Evolutionary conservation across 2,329 filamentous ascomycete species (phyloP), one percentile per base, ranked within the genome.

Genomic region (Cephalotrichum gorgonifer): DNA sequence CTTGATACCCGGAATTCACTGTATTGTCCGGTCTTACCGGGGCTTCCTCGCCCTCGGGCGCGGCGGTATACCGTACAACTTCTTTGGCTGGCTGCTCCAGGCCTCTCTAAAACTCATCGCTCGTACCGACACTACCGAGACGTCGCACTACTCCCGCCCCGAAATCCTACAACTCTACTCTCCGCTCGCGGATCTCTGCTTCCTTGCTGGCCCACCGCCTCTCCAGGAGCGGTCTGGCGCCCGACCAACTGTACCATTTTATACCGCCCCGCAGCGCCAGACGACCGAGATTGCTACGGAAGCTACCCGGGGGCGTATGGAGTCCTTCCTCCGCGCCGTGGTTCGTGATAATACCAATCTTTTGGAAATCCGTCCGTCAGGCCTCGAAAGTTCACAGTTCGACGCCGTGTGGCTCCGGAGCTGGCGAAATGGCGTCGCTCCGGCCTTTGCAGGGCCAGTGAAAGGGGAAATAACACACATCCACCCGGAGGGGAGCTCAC

Each of bases 51-150:
- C 65, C 2, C 62, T 74, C 28, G 71, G 71, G 14, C 63, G 61
- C 3, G 70, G 71, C 50, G 71, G 71, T 15, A 50, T 71, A 0
- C 69, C 71, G 1, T 60, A 70, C 55, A 70, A 71, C 49, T 26
- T 64, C 26, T 28, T 59, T 20, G 71, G 71, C 28, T 74, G 67
- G 66, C 57, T 68, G 1, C 20, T 64, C 3, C 67, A 70, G 53
- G 53, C 59, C 8, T 14, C 55, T 5, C 47, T 65, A n/a, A 62
- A 62, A 49, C 53, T 59, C 2, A 20, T 70, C 17, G 61, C 64
- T 23, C 54, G 62, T 6, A 52, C 55, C 27, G 69, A 71, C 53
- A 57, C 58, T 2, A 53, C 61, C 5, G 58, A 57, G 5, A 58
- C 63, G 0, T 52, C 55, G 8, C 60, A 62, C 1, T 63, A 61